Evolutionary conservation across 331 rosid genomes (phyloP), one percentile per base, ranked within the genome.

Genomic region (Stylosanthes scabra): DNA sequence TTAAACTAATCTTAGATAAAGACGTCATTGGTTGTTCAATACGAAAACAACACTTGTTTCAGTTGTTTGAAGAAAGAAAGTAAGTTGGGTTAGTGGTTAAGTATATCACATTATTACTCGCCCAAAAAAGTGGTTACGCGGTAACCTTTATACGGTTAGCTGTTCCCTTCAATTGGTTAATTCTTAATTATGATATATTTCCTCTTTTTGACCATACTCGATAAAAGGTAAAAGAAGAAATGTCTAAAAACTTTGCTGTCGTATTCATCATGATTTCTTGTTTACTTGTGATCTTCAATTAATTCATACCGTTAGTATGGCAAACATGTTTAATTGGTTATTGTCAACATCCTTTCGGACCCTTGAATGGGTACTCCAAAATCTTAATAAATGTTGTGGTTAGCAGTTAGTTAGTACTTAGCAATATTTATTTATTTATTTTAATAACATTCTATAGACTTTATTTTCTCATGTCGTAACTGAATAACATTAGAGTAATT

Each of bases 141-240:
- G 45, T 51, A 50, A 39, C 71, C 52, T 28, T 63, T 62, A 62
- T 71, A 9, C 39, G 44, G 15, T 12, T 41, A 11, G 29, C 58
- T 47, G 9, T 16, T 16, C 29, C 16, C 63, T 50, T 62, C 63
- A 12, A 5, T 50, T 62, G 54, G 31, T 37, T n/a, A 20, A 20
- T 20, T 20, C 25, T 20, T 50, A 44, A 34, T 6, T 34, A 34
- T 34, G 15, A 44, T 39, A 61, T 5, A 20, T 37, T 73, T 72
- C 77, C 77, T 34, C 40, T 72, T 61, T 45, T 49, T 49, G 52
- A 61, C 54, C 69, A 72, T 5, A 37, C 61, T 51, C 61, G 1
- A 47, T 49, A 34, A 58, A 54, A 31, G 73, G 73, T 68, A 15
- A 57, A 70, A 25, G 42, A 56, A 40, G 56, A 70, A 49, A 46